These are phyloP conservation scores for Pholiota conissans DNA, from an alignment of 768 basidiomycete genomes.

Conservation along the genomic window DNA sequence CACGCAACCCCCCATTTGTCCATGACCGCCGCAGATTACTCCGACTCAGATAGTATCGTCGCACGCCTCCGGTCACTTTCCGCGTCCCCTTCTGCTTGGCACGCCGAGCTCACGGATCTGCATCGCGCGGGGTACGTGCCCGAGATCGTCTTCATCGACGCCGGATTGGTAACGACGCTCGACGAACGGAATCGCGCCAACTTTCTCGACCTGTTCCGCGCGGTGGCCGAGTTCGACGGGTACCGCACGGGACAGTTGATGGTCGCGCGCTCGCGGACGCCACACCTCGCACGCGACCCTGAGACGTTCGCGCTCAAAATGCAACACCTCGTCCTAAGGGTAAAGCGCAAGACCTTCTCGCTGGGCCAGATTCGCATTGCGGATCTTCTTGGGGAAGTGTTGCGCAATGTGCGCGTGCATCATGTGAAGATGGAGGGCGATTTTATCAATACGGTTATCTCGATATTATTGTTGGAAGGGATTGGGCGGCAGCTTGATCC, in stretches of 20 bases:
- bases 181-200: slow-evolving; percentile 82
- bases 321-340: slow-evolving; percentile 90
- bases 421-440: slow-evolving; percentile 99
- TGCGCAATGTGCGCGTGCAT: slow-evolving; percentile 82
- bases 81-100: slow-evolving; percentile 67
- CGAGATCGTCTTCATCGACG: slow-evolving; percentile 95
- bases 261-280: slow-evolving; percentile 91
- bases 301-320: slow-evolving; percentile 98
- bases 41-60: slow-evolving; percentile 65
- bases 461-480: slow-evolving; percentile 90
- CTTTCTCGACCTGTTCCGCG: slow-evolving; percentile 95
- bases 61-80: slow-evolving; percentile 63
- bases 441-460: slow-evolving; percentile 97
- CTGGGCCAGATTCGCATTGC: slow-evolving; percentile 96
- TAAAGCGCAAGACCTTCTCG: slow-evolving; percentile 97
- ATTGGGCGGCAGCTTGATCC: slow-evolving; percentile 96
- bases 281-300: slow-evolving; percentile 85
- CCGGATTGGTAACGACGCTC: slow-evolving; percentile 90
- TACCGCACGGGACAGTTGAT: slow-evolving; percentile 94
- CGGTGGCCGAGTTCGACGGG: slow-evolving; percentile 95
- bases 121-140: slow-evolving; percentile 79
- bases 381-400: slow-evolving; percentile 87
- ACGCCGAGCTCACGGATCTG: slow-evolving; percentile 60
- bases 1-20: not conserved
- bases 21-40: slow-evolving; percentile 37